Base-by-base conservation (phyloP, 805 yeast genomes). In the Myxozyma neotropica region DNA sequence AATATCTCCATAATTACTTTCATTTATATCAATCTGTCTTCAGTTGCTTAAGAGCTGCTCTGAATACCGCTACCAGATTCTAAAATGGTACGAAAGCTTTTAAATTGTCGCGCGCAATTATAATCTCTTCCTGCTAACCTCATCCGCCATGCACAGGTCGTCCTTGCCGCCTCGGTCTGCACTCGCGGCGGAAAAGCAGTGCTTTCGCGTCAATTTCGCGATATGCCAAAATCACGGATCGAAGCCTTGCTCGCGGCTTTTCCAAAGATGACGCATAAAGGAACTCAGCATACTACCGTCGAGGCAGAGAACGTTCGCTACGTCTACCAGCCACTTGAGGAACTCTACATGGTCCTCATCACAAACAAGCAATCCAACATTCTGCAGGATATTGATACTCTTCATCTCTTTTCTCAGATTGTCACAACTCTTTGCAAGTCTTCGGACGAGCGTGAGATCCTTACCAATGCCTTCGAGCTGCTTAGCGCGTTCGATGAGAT, bases 291-390 rank as follows among this genome's bases (percentile, higher is more conserved):
- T 73, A 93, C 98, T 50, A 88, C 95, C 10, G 94, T 90, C 33
- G 99, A 94, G 74, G 96, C 89, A 71, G 96, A 88, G 53, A 84
- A 84, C 67, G 94, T 89, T 40, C 85, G 99, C 74, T 94, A 89
- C 72, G 94, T 94, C 53, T 94, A 90, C 75, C 97, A 91, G 75
- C 97, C 99, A 49, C 81, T 94, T 72, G 99, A 94, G 72, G 97
- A 91, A 67, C 84, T 89, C 58, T 93, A 89, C 74, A 86, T 94
- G 70, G 92, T 95, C 44, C 78, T 94, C 68, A 86, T 94, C 72
- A 93, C 98, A 58, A 93, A 91, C 75, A 84, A 88, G 65, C 88
- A 87, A 68, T 89, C 96, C 31, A 94, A 94, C 72, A 93, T 94
- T 63, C 78, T 94, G 68, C 96, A 92, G 75, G 99, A 94, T 74